Percentiles rank a stretch among this genome's conserved stretches.
These are phyloP conservation scores for Sphaceloma murrayae DNA, from an alignment of 2,329 filamentous ascomycete species.

Conservation along the genomic window DNA sequence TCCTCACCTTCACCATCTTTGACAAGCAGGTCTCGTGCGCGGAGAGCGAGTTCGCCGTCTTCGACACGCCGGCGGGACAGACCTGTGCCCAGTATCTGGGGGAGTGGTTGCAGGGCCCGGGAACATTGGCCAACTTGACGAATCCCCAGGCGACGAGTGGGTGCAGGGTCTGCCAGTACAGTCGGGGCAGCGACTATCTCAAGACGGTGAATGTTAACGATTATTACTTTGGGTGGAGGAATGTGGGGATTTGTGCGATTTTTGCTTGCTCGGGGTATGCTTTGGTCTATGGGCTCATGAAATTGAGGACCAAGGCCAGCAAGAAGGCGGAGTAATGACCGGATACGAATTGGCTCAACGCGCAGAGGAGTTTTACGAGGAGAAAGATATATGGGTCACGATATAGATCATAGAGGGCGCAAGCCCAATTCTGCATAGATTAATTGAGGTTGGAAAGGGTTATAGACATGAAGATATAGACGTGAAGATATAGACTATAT, in stretches of 20 bases:
- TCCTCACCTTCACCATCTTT: constrained; percentile 35
- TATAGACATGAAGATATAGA: no score
- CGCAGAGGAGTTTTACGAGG: no score
- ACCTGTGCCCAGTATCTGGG: constrained; percentile 52
- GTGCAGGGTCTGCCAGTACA: constrained; percentile 55
- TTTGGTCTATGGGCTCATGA: constrained; percentile 38
- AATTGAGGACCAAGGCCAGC: constrained; percentile 33
- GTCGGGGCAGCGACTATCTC: constrained; percentile 50
- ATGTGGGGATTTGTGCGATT: constrained; percentile 50
- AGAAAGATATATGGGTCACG: no score
- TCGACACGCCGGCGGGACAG: constrained; percentile 42
- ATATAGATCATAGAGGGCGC: no score
- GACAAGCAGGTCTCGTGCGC: constrained; percentile 33
- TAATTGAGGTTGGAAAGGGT: no score
- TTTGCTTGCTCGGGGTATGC: constrained; percentile 49
- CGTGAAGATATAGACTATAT: no score
- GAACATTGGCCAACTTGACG: constrained; percentile 40
- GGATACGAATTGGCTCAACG: no score
- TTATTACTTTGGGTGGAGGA: constrained; percentile 57
- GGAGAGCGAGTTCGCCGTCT: constrained; percentile 30
- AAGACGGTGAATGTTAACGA: constrained; percentile 49
- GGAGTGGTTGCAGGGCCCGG: constrained; percentile 42
- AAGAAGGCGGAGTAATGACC: constrained; percentile 34
- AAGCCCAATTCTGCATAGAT: no score
- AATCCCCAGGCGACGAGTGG: constrained; percentile 49